Conservation (phyloP, 768 basidiomycete genomes). For the Piloderma croceum region DNA sequence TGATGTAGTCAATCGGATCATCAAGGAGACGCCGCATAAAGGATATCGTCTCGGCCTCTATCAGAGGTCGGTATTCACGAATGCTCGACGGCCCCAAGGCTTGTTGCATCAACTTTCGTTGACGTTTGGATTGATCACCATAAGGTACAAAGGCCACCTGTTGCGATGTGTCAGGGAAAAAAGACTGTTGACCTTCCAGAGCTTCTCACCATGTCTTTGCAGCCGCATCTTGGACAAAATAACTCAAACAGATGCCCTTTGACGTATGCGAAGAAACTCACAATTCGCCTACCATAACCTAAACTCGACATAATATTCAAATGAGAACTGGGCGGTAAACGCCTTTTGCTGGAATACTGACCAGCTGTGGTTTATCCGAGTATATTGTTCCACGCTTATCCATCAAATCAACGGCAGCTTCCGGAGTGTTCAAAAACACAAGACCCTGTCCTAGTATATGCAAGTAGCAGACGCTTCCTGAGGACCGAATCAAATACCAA, state of each 20-base stretch:
- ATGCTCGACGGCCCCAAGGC: constrained; percentile 53
- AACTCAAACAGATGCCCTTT: not conserved
- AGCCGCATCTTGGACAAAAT: constrained; percentile 38
- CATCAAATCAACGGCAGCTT: constrained; percentile 56
- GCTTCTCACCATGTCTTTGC: constrained; percentile 55
- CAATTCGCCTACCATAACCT: constrained; percentile 73
- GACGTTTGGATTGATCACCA: constrained; percentile 55
- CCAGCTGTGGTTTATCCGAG: constrained; percentile 64
- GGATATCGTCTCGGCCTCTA: constrained; percentile 49
- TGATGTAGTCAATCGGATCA: constrained; percentile 29
- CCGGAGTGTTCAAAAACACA: constrained; percentile 58
- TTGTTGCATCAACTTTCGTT: constrained; percentile 61
- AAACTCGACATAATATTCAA: too few relatives aligned
- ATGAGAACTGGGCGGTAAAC: too few relatives aligned
- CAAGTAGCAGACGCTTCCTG: constrained; percentile 62
- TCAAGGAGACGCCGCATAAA: constrained; percentile 54
- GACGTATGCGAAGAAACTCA: constrained; percentile 32
- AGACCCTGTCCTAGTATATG: constrained; percentile 63
- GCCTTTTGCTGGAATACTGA: too few relatives aligned
- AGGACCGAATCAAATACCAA: constrained; percentile 4
- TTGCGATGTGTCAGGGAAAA: constrained; percentile 1
- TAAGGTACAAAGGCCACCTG: constrained; percentile 64
- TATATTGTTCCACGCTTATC: constrained; percentile 69
- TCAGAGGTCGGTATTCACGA: constrained; percentile 50
- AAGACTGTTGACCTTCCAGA: constrained; percentile 1